Percentiles rank a stretch among this genome's conserved stretches.
Conservation (phyloP, 208 protist species). For the Leishmania turanica region DNA sequence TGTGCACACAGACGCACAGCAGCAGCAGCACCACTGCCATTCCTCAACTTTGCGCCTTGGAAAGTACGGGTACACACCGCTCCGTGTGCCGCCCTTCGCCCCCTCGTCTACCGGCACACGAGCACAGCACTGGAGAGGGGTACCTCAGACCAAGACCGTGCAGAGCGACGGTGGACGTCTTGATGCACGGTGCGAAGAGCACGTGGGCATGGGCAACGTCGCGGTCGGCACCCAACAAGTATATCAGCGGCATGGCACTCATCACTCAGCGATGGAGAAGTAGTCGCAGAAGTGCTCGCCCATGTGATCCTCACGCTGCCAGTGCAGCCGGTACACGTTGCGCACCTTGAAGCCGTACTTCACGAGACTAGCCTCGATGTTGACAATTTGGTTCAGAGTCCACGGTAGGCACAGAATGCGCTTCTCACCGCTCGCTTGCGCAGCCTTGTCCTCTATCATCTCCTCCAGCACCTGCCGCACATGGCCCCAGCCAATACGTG, state of each 20-base stretch:
- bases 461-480: conserved; percentile 76
- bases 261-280: conserved; percentile 36
- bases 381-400: conserved; percentile 89
- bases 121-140: neutral
- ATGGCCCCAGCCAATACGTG: conserved; percentile 73
- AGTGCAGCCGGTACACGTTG: conserved; percentile 72
- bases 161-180: neutral
- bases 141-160: neutral
- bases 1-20: neutral
- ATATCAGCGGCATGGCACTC: neutral
- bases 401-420: conserved; percentile 82
- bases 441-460: conserved; percentile 14
- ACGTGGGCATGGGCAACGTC: neutral
- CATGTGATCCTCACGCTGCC: conserved; percentile 80
- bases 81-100: neutral
- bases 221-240: neutral
- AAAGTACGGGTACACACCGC: neutral
- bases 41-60: neutral
- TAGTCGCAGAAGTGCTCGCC: conserved; percentile 81
- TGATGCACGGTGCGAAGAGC: neutral
- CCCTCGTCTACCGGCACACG: neutral
- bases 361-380: conserved; percentile 84
- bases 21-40: neutral
- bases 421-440: conserved; percentile 10
- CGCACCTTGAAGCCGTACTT: conserved; percentile 81